Conservation (phyloP, 2,329 filamentous ascomycete species). For the Curvularia sp. region DNA sequence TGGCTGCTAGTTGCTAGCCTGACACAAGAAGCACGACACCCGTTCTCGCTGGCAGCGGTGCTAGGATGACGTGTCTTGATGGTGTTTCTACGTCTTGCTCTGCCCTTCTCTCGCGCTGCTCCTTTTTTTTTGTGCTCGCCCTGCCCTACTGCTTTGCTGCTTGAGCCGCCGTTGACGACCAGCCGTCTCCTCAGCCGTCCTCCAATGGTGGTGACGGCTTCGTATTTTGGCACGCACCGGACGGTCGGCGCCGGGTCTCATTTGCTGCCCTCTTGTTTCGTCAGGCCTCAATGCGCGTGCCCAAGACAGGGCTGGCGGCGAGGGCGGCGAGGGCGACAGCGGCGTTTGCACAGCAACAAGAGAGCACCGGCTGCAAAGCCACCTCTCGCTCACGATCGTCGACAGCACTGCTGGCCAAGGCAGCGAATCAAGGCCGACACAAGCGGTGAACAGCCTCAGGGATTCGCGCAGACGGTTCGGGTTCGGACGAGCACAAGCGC, state of each 20-base stretch:
- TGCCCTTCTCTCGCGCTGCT: neutral
- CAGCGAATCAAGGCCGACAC: conserved; percentile 43
- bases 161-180: conserved; percentile 1
- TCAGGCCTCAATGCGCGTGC: conserved; percentile 39
- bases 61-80: conserved; percentile 44
- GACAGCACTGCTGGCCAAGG: conserved; percentile 25
- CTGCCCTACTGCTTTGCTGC: neutral
- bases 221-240: conserved; percentile 2
- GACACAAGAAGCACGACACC: conserved; percentile 40
- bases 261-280: conserved; percentile 36
- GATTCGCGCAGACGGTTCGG: conserved; percentile 41
- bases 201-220: neutral
- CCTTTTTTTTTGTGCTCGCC: neutral
- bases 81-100: conserved; percentile 19
- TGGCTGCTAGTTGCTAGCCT: conserved; percentile 21
- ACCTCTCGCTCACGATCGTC: neutral
- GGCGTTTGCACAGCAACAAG: conserved; percentile 24
- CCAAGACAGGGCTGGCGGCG: conserved; percentile 41
- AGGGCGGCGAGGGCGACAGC: conserved; percentile 15
- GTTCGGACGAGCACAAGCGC: conserved; percentile 45
- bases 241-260: conserved; percentile 27
- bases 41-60: conserved; percentile 20
- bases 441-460: conserved; percentile 51
- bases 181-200: neutral
- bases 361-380: neutral